Evolutionary conservation across 2,329 filamentous ascomycete genomes (phyloP).

Genomic region (Camillea tinctor): DNA sequence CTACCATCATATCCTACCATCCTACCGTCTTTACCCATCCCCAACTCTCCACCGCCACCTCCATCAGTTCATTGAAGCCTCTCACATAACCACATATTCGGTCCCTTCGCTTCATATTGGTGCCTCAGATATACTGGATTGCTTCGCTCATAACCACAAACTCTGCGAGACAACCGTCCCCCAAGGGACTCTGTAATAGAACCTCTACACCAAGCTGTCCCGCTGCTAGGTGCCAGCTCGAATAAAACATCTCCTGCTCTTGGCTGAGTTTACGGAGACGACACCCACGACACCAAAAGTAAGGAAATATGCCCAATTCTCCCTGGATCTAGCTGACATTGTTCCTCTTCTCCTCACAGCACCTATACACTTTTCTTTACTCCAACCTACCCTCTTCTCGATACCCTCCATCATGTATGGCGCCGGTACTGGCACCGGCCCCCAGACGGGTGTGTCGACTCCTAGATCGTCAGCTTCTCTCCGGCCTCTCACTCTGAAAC

Average conservation of each 20-base stretch:
- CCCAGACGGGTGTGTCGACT: constrained; percentile 95
- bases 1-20: too few species aligned
- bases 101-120: not conserved
- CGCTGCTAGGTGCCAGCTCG: not conserved
- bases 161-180: not conserved
- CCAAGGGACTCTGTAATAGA: not conserved
- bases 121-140: not conserved
- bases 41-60: not conserved
- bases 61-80: not conserved
- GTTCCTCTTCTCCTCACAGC: not conserved
- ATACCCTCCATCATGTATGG: constrained; percentile 75
- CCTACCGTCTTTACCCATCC: too few species aligned
- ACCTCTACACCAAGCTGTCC: not conserved
- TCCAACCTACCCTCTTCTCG: constrained; percentile 24
- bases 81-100: not conserved
- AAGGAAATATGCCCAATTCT: constrained; percentile 7
- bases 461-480: constrained; percentile 91
- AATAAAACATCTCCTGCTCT: constrained; percentile 38
- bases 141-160: not conserved
- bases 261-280: constrained; percentile 40
- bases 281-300: constrained; percentile 14
- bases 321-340: not conserved
- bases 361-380: not conserved
- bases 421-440: constrained; percentile 75
- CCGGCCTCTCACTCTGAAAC: constrained; percentile 83